Percentiles rank a stretch among this genome's conserved stretches.
Evolutionary conservation across 257 asterid genomes (phyloP).

Genomic region (Nicotiana noctiflora): DNA sequence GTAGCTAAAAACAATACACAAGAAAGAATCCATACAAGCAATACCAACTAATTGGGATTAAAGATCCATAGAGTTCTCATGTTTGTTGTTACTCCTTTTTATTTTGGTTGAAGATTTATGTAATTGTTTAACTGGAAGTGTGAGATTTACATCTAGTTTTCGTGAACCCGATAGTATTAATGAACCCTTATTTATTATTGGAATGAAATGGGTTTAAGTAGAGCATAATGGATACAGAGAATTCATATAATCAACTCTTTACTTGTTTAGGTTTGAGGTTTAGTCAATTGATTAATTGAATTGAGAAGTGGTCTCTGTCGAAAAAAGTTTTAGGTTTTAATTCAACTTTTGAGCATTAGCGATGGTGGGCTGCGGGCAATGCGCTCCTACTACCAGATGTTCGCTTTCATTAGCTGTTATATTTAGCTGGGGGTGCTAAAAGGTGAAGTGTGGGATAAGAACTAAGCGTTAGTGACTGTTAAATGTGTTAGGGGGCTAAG

Average conservation of each 20-base stretch:
- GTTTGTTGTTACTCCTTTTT: neutral
- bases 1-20: neutral
- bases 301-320: neutral
- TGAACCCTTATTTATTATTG: neutral
- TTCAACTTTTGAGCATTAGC: constrained; percentile 3
- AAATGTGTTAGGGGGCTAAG: neutral
- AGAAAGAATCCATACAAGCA: neutral
- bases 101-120: neutral
- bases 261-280: neutral
- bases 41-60: neutral
- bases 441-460: neutral
- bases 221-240: neutral
- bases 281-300: neutral
- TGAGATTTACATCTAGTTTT: neutral
- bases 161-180: neutral
- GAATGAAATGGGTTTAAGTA: neutral
- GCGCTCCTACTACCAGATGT: neutral
- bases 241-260: constrained; percentile 1
- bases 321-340: neutral
- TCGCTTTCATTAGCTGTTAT: neutral
- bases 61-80: neutral
- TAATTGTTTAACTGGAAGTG: neutral
- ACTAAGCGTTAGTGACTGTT: neutral
- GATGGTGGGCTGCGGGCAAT: neutral
- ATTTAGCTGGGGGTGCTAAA: neutral